A percentile compares a stretch with the other conserved stretches of the same genome.
These are phyloP conservation scores for Acanthochlamys bracteata DNA, from an alignment of 106 monocot genomes.

Conservation along the genomic window DNA sequence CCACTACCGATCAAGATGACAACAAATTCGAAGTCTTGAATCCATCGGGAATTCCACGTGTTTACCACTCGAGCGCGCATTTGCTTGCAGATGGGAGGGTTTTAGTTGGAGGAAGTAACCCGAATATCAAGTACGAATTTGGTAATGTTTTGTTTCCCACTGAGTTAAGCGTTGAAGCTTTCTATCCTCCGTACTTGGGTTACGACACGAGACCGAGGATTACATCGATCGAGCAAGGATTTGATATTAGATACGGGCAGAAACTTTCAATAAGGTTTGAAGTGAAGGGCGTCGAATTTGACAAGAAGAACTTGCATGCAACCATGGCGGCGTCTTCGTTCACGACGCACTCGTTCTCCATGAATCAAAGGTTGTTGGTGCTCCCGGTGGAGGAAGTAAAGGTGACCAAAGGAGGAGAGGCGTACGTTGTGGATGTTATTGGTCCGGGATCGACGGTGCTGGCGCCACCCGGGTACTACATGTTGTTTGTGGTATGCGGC, in stretches of 20 bases:
- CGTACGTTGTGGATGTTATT: background rate
- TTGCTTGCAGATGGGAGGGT: constrained; percentile 23
- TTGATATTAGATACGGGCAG: constrained; percentile 23
- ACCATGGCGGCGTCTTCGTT: constrained; percentile 39
- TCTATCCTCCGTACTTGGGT: constrained; percentile 27
- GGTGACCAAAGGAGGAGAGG: background rate
- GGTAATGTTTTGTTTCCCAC: constrained; percentile 8
- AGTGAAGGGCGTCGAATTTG: constrained; percentile 18
- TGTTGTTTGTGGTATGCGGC: constrained; percentile 10
- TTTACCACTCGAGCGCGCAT: constrained; percentile 26
- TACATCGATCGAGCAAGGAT: background rate
- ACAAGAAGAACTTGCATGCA: no score
- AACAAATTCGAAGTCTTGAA: constrained; percentile 7
- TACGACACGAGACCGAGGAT: background rate
- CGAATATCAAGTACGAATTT: constrained; percentile 16
- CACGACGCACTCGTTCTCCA: constrained; percentile 46
- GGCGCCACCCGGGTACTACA: constrained; percentile 17
- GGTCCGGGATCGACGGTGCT: background rate
- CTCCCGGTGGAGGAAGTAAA: constrained; percentile 7
- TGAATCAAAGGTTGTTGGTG: constrained; percentile 56
- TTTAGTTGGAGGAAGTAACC: constrained; percentile 25
- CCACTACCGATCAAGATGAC: no score
- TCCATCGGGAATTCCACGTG: constrained; percentile 10
- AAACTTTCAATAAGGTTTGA: no score
- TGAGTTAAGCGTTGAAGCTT: constrained; percentile 58